Base-by-base conservation (phyloP, 495 filamentous ascomycete species). In the Penicillium taxi region DNA sequence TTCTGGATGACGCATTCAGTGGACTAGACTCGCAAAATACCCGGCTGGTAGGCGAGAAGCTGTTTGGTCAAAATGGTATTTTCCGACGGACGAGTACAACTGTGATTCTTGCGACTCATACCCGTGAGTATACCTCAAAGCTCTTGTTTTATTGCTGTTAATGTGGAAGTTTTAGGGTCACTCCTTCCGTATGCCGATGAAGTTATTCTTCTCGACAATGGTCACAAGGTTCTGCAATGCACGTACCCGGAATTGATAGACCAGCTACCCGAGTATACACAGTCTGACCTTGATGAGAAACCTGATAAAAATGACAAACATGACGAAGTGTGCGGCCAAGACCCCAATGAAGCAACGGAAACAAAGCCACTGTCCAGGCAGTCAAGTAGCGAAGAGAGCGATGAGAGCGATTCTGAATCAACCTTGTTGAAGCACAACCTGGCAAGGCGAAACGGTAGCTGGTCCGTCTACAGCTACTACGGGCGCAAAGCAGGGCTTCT, bases 381-480 rank as follows among this genome's bases (percentile, higher is more conserved):
- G 7, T 14, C 26, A 29, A 29, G 26, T 29, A 29, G 3, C 12
- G 26, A 14, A 29, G 26, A 29, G 1, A 13, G 2, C 12, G 26
- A 29, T 29, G 26, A 29, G 1, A 13, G 2, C 12, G 26, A 29
- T 29, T 29, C 26, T 5, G 26, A 29, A 11, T 29, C 26, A 1
- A 29, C 12, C 9, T 9, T 29, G 2, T n/a, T 29, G 2, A 29
- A 29, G 15, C 9, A 29, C 8, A 29, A 29, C 7, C 26, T 29
- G 26, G 7, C 1, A 14, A 29, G 26, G 26, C 26, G 47, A 34
- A 56, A 63, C 2, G 70, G 69, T 6, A 65, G 67, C 26, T 42
- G 59, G 4, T 39, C 61, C 5, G 53, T 73, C 14, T 75, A 75
- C 40, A 23, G 47, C 0, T 77, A 73, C 41, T 78, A 78, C 35